Conservation (phyloP, 306 rosid species). For the Pyrus betulifolia region DNA sequence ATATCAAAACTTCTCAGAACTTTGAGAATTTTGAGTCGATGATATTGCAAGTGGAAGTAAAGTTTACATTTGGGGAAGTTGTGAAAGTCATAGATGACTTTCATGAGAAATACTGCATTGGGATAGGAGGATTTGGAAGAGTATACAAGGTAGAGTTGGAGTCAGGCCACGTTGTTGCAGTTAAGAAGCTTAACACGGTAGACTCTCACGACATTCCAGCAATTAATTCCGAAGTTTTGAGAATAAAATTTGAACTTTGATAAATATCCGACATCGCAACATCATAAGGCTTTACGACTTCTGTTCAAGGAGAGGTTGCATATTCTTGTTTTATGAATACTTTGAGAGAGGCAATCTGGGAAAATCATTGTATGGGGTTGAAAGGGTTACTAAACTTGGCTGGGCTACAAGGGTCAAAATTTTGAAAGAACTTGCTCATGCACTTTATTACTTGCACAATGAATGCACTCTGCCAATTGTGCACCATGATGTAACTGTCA, state of each 20-base stretch:
- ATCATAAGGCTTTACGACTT: slow-evolving; percentile 51
- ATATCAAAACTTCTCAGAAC: background rate
- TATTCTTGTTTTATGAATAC: background rate
- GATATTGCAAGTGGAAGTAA: slow-evolving; percentile 18
- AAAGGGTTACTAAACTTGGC: slow-evolving; percentile 22
- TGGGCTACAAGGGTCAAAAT: slow-evolving; percentile 40
- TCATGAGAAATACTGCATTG: slow-evolving; percentile 43
- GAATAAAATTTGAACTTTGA: too few relatives aligned
- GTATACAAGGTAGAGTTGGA: slow-evolving; percentile 39
- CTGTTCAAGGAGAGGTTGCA: slow-evolving; percentile 11
- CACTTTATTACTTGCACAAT: slow-evolving; percentile 44
- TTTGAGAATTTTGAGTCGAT: background rate
- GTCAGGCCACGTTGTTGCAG: background rate
- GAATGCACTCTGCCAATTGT: slow-evolving; percentile 45
- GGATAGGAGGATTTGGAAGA: slow-evolving; percentile 53
- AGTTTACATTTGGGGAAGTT: slow-evolving; percentile 36
- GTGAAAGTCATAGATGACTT: slow-evolving; percentile 41
- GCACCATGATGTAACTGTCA: slow-evolving; percentile 39
- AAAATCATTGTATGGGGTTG: slow-evolving; percentile 27
- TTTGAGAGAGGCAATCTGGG: background rate
- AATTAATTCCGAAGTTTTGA: slow-evolving; percentile 30
- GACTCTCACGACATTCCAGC: slow-evolving; percentile 29
- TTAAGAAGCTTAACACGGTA: slow-evolving; percentile 21
- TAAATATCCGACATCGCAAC: slow-evolving; percentile 43
- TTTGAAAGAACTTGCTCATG: slow-evolving; percentile 47